Evolutionary conservation across 2,329 filamentous ascomycete genomes (phyloP).

Genomic region (Neofusicoccum cordaticola): DNA sequence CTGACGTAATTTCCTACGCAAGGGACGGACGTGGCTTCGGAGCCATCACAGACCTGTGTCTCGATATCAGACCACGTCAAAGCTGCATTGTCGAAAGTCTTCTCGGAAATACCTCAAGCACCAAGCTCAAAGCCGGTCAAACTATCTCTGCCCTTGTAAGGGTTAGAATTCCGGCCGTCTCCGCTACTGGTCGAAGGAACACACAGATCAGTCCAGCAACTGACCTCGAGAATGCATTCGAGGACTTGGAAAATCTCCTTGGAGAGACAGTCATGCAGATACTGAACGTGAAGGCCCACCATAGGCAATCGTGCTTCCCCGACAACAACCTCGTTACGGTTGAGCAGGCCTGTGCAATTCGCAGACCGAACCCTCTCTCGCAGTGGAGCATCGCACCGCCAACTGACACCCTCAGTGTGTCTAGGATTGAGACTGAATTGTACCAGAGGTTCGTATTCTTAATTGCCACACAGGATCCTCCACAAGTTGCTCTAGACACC

Average conservation of each 20-base stretch:
- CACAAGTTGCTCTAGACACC: slow-evolving; percentile 6
- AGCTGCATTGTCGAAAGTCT: slow-evolving; percentile 15
- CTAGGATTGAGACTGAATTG: slow-evolving; percentile 19
- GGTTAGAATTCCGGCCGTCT: slow-evolving; percentile 13
- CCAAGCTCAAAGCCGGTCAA: slow-evolving; percentile 17
- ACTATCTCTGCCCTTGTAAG: slow-evolving; percentile 16
- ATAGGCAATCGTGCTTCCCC: slow-evolving; percentile 33
- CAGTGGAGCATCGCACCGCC: slow-evolving; percentile 27
- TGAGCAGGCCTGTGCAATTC: slow-evolving; percentile 27
- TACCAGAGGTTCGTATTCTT: slow-evolving; percentile 21
- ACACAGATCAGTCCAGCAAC: not conserved
- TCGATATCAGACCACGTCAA: slow-evolving; percentile 14
- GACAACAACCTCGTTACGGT: slow-evolving; percentile 29
- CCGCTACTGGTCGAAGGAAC: not conserved
- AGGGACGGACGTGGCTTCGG: slow-evolving; percentile 1
- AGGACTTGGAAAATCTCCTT: slow-evolving; percentile 21
- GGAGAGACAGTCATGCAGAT: slow-evolving; percentile 20
- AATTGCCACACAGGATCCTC: slow-evolving; percentile 13
- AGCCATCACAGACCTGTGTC: slow-evolving; percentile 15
- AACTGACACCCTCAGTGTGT: not conserved
- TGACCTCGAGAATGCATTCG: slow-evolving; percentile 12
- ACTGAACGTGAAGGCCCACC: slow-evolving; percentile 28
- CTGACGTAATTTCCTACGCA: slow-evolving; percentile 10
- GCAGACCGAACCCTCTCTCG: slow-evolving; percentile 30
- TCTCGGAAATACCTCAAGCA: slow-evolving; percentile 11